A percentile compares a stretch with the other conserved stretches of the same genome.
Evolutionary conservation across 2,329 filamentous ascomycete species (phyloP).

Genomic region (Ascochyta clinopodiicola): DNA sequence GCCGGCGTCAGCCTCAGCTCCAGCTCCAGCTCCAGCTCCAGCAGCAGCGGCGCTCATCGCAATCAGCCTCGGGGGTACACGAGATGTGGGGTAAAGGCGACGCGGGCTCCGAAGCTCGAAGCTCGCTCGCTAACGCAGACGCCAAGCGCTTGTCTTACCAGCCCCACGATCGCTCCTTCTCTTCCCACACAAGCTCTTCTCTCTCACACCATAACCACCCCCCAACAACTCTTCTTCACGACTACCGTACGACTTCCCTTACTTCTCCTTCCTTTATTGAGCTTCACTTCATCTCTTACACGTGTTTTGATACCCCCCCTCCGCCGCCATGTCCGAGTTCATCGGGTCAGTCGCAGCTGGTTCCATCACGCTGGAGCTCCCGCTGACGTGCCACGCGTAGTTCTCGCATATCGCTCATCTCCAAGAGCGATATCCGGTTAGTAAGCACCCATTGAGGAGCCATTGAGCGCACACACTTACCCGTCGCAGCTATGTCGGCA

Average conservation of each 20-base stretch:
- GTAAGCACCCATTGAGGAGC: conserved; percentile 43
- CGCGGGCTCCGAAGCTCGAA: conserved; percentile 14
- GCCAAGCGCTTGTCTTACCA: conserved; percentile 29
- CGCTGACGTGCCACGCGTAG: conserved; percentile 57
- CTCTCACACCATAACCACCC: conserved; percentile 26
- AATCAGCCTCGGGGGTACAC: conserved; percentile 11
- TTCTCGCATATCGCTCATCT: conserved; percentile 94
- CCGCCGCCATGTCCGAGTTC: conserved; percentile 63
- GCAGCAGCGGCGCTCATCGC: conserved; percentile 10
- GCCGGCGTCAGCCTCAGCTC: conserved; percentile 13
- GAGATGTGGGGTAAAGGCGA: conserved; percentile 32
- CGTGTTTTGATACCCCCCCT: conserved; percentile 36
- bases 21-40: too few species aligned
- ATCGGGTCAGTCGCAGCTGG: conserved; percentile 60
- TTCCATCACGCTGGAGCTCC: conserved; percentile 44
- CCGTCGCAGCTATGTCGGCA: conserved; percentile 81
- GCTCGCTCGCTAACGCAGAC: conserved; percentile 17
- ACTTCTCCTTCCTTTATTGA: conserved; percentile 29
- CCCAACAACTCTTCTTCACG: conserved; percentile 21
- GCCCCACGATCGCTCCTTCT: conserved; percentile 21
- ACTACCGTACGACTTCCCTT: conserved; percentile 21
- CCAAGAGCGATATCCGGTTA: conserved; percentile 95
- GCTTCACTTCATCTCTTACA: conserved; percentile 30
- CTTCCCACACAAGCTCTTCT: conserved; percentile 24
- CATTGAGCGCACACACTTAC: conserved; percentile 27